Conservation (phyloP, 305 asterid species). For the Solanum chacoense region DNA sequence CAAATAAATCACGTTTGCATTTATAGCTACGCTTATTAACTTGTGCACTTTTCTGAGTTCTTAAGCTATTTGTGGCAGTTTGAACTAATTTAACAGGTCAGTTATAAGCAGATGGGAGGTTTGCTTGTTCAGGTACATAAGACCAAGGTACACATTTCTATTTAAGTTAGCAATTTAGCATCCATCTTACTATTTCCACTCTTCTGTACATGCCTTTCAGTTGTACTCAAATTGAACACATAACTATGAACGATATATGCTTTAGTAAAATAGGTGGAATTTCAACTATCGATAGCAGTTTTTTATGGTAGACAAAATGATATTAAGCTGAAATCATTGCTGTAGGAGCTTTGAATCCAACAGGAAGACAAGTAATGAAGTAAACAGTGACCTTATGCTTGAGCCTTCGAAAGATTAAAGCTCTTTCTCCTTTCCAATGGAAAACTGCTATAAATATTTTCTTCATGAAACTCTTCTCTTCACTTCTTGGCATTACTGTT, state of each 20-base stretch:
- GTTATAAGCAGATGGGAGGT: background rate
- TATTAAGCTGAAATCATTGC: constrained; percentile 40
- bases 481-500: constrained; percentile 8
- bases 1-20: background rate
- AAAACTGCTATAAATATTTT: constrained; percentile 42
- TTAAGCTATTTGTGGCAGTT: background rate
- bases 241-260: background rate
- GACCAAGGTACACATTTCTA: background rate
- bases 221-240: background rate
- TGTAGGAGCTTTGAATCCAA: constrained; percentile 37
- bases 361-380: constrained; percentile 65
- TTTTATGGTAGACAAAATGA: background rate
- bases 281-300: background rate
- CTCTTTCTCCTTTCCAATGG: constrained; percentile 64
- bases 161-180: background rate
- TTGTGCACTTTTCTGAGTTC: background rate
- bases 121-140: background rate
- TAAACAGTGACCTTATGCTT: constrained; percentile 57
- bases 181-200: background rate
- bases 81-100: background rate
- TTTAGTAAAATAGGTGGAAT: background rate
- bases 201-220: background rate
- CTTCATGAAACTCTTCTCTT: constrained; percentile 31
- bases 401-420: constrained; percentile 49
- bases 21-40: background rate